phyloP scores from a whole-genome alignment of 148 eudicot species.

The Camellia sinensis region DNA sequence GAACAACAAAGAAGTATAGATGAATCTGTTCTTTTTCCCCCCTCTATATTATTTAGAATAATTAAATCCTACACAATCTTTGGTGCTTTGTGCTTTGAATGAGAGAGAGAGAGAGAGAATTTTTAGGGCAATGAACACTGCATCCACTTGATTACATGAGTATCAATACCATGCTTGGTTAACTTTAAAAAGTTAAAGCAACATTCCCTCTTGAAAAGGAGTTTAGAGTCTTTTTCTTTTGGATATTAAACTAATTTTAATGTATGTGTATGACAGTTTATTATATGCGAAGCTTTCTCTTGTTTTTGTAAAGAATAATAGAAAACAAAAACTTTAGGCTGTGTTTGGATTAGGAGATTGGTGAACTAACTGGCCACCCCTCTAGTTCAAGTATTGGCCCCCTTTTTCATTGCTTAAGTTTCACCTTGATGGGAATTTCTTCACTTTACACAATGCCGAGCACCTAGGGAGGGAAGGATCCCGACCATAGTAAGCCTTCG shows the following conservation, averaged over 20 bases:
- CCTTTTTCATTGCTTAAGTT: too few relatives aligned
- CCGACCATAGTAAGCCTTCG: too few relatives aligned
- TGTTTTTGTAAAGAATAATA: background rate
- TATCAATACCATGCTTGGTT: background rate
- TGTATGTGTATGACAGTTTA: background rate
- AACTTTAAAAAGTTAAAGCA: conserved; percentile 1
- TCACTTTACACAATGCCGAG: too few relatives aligned
- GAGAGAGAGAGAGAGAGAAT: background rate
- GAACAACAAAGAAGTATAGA: conserved; percentile 9
- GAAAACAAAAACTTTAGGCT: background rate
- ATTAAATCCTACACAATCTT: background rate
- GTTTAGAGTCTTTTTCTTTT: background rate
- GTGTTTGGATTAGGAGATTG: too few relatives aligned
- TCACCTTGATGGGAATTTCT: too few relatives aligned
- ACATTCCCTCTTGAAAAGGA: background rate
- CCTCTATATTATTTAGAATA: background rate
- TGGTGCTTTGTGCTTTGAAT: background rate
- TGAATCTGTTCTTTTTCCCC: background rate
- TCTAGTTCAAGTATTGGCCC: too few relatives aligned
- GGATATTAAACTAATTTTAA: background rate
- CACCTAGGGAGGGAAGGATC: too few relatives aligned
- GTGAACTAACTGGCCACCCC: too few relatives aligned
- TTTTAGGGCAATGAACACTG: background rate
- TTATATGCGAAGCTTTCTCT: background rate
- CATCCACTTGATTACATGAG: background rate